These are phyloP conservation scores for Urochloa ruziziensis DNA, from an alignment of 176 grass and related monocot genomes.

Conservation along the genomic window DNA sequence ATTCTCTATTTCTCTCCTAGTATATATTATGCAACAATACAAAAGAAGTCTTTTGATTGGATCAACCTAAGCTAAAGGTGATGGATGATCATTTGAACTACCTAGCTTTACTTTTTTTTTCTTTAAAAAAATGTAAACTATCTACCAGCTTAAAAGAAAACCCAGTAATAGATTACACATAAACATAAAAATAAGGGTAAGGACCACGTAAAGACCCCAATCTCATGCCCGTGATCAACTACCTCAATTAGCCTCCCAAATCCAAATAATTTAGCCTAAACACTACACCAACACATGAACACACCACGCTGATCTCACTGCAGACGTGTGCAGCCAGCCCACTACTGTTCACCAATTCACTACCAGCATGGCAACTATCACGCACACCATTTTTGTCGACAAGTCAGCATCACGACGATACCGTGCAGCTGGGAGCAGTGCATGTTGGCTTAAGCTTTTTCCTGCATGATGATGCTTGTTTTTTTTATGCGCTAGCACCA, in stretches of 20 bases:
- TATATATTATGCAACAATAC: conserved; percentile 3
- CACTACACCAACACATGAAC: conserved; percentile 13
- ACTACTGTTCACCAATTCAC: background rate
- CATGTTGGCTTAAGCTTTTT: conserved; percentile 12
- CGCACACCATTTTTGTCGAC: background rate
- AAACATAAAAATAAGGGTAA: background rate
- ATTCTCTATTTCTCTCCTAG: background rate
- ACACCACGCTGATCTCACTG: background rate
- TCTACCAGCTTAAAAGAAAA: conserved; percentile 6
- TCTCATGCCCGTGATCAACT: conserved; percentile 48
- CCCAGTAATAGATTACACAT: conserved; percentile 3
- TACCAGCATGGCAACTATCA: background rate
- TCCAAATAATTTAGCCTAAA: conserved; percentile 18
- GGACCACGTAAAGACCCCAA: conserved; percentile 25
- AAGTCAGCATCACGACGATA: background rate
- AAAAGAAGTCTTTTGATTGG: conserved; percentile 8
- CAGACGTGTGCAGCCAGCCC: conserved; percentile 13
- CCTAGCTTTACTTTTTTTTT: background rate
- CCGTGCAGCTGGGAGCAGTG: background rate
- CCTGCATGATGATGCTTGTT: background rate
- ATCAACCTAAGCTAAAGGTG: conserved; percentile 16
- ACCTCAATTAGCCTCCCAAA: conserved; percentile 39
- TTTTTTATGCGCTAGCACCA: background rate
- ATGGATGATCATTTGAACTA: conserved; percentile 23
- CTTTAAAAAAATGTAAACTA: background rate